Base-by-base conservation (phyloP, 2,329 filamentous ascomycete species). In the Sporothrix phasma region DNA sequence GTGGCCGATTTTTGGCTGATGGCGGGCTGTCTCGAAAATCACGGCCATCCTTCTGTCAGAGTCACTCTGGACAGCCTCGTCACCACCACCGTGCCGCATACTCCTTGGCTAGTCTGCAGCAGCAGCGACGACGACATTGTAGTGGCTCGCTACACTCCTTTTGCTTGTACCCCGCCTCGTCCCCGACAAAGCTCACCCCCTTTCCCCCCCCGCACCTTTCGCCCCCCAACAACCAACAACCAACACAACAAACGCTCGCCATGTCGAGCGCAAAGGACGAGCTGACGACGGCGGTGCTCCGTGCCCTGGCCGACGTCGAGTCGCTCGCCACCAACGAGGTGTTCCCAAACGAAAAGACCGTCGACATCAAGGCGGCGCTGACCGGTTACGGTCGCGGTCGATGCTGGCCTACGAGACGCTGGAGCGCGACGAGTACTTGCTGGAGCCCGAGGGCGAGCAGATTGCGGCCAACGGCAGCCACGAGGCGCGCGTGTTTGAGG, bases 321-420 rank as follows among this genome's bases (percentile, higher is more conserved):
- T 82, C 87, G 53, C 78, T 92, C 69, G 77, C 87, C 70, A 90
- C 89, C 62, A 79, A 80, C 71, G 84, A 90, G 71, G 81, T 81
- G 72, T 92, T 92, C 78, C 85, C 89, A 69, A 74, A 81, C 69
- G 77, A 80, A 70, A 80, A 84, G 71, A 88, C 87, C 71, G 79
- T 82, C 66, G 83, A 85, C 66, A 79, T 97, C 73, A 97, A 97
- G 79, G 88, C 89, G 68, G 90, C 91, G 34, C 82, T 97, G 68
- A 97, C 78, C 85, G 92, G 69, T 83, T 99, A 62, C 83, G 81
- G 34, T 94, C 90, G 65, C 85, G 93, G 70, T 87, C 86, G 60
- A 97, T 97, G 91, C 81, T 97, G 68, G 80, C 83, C 69, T 97
- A 96, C 76, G 86, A 95, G 70, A 88, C 89, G 54, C 82, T 91